Conservation (phyloP, 2,329 filamentous ascomycete species). For the Periconia macrospinosa region DNA sequence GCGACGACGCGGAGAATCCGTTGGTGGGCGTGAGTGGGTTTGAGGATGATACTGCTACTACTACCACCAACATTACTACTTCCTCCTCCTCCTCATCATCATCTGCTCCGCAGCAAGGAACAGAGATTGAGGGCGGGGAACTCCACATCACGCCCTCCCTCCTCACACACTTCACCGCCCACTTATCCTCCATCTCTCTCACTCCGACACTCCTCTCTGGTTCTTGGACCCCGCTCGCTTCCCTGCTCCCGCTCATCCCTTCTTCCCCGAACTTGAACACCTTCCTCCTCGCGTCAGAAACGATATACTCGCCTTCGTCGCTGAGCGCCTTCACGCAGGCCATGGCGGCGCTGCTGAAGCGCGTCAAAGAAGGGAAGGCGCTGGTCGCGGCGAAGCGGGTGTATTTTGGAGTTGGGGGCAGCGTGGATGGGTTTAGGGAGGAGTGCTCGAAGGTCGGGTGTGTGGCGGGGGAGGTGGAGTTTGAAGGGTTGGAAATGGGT, state of each 20-base stretch:
- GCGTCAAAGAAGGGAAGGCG: slow-evolving; percentile 59
- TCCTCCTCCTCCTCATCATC: neutral
- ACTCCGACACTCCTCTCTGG: slow-evolving; percentile 71
- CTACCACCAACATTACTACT: neutral
- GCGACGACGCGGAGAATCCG: slow-evolving; percentile 20
- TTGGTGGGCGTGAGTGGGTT: slow-evolving; percentile 5
- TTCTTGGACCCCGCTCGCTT: slow-evolving; percentile 63
- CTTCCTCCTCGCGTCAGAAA: slow-evolving; percentile 72
- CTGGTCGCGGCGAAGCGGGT: slow-evolving; percentile 76
- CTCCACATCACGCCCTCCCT: slow-evolving; percentile 65
- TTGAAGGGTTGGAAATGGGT: slow-evolving; percentile 44
- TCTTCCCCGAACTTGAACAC: slow-evolving; percentile 42
- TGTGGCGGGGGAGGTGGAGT: slow-evolving; percentile 53
- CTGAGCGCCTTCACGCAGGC: slow-evolving; percentile 70
- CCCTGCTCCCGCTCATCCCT: slow-evolving; percentile 62
- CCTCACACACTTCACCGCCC: slow-evolving; percentile 59
- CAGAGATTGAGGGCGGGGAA: slow-evolving; percentile 50
- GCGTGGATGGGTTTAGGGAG: slow-evolving; percentile 70
- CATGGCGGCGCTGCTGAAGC: slow-evolving; percentile 60
- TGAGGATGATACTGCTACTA: neutral
- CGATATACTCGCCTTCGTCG: slow-evolving; percentile 78
- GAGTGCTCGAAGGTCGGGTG: slow-evolving; percentile 46
- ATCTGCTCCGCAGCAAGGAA: neutral
- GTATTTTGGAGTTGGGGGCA: slow-evolving; percentile 84
- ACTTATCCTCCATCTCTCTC: slow-evolving; percentile 56